These are phyloP conservation scores for Pythium insidiosum DNA, from an alignment of 352 stramenopile species.

Conservation along the genomic window DNA sequence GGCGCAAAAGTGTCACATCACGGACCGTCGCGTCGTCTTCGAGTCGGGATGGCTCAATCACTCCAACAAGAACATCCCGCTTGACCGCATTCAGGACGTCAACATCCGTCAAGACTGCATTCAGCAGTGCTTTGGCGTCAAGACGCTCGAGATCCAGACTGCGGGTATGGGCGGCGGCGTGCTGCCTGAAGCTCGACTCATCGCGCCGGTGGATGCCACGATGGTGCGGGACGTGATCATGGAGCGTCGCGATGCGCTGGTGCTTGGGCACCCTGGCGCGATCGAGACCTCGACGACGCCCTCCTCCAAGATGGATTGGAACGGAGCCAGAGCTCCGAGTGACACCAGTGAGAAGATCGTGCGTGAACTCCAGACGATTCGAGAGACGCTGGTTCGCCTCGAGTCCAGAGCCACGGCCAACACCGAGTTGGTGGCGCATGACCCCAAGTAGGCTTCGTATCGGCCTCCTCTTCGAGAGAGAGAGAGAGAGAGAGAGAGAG, in stretches of 20 bases:
- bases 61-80: conserved; percentile 29
- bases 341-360: too few relatives aligned
- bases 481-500: too few relatives aligned
- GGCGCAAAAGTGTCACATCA: conserved; percentile 27
- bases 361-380: too few relatives aligned
- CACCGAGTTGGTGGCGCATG: too few relatives aligned
- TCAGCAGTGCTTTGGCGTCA: conserved; percentile 24
- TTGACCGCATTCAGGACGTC: conserved; percentile 42
- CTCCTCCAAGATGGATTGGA: background rate
- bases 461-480: too few relatives aligned
- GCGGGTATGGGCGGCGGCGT: conserved; percentile 11
- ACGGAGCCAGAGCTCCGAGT: too few relatives aligned
- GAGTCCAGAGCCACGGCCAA: too few relatives aligned
- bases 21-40: conserved; percentile 26
- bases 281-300: background rate
- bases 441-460: too few relatives aligned
- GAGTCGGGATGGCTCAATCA: conserved; percentile 30
- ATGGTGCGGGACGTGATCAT: conserved; percentile 33
- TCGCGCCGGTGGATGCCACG: conserved; percentile 23
- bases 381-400: too few relatives aligned
- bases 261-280: conserved; percentile 14
- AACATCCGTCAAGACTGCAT: conserved; percentile 28
- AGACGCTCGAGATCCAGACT: conserved; percentile 33
- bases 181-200: conserved; percentile 17
- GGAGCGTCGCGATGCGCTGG: conserved; percentile 28